A percentile compares a stretch with the other conserved stretches of the same genome.
Evolutionary conservation across 176 grass and related monocot genomes (phyloP).

Genomic region (Oryza australiensis): DNA sequence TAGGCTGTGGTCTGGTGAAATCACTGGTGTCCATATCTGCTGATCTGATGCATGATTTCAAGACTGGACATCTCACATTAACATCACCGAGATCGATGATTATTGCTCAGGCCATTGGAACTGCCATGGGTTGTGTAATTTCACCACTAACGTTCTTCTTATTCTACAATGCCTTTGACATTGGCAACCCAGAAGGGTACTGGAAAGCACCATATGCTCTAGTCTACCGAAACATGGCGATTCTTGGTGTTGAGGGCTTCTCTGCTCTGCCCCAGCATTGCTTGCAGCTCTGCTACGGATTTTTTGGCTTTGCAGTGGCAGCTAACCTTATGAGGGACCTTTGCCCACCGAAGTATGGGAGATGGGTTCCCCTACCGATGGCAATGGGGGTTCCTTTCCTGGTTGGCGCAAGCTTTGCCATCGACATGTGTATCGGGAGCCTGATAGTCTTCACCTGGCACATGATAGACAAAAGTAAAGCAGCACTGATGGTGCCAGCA

Average conservation of each 20-base stretch:
- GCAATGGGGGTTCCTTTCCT: constrained; percentile 93
- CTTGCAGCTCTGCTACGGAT: constrained; percentile 89
- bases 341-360: constrained; percentile 59
- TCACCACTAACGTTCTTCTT: constrained; percentile 88
- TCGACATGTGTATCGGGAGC: constrained; percentile 89
- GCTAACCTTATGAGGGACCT: constrained; percentile 71
- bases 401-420: constrained; percentile 84
- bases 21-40: constrained; percentile 83
- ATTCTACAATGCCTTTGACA: constrained; percentile 93
- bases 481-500: constrained; percentile 77
- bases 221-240: constrained; percentile 98
- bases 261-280: constrained; percentile 85
- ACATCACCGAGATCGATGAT: constrained; percentile 95
- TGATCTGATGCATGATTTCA: constrained; percentile 98
- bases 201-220: constrained; percentile 98
- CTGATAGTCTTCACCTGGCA: constrained; percentile 78
- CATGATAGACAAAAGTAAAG: constrained; percentile 61
- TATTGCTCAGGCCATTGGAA: constrained; percentile 84
- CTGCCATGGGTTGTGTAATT: constrained; percentile 88
- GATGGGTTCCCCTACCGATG: constrained; percentile 88
- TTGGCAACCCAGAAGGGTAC: constrained; percentile 84
- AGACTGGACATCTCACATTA: constrained; percentile 90
- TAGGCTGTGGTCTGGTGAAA: constrained; percentile 91
- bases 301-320: constrained; percentile 81
- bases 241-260: constrained; percentile 91